These are phyloP conservation scores for Cinnamomum chago DNA, from an alignment of 164 flowering plant genomes.

Conservation along the genomic window DNA sequence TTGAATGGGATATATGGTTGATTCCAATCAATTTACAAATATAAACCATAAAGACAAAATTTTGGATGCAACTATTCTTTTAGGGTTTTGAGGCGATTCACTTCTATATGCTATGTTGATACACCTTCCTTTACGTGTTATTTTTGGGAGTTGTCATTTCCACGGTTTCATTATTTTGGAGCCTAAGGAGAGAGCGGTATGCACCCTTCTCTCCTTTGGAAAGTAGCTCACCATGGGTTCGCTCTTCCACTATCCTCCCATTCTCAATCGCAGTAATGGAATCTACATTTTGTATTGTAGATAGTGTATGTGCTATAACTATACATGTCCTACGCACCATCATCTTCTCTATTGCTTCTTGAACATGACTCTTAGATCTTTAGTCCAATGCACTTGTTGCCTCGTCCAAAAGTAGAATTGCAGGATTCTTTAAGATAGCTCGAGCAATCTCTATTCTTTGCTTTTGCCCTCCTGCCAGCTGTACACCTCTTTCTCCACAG, in stretches of 20 bases:
- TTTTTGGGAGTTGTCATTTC: neutral
- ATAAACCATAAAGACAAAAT: too few relatives aligned
- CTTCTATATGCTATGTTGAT: neutral
- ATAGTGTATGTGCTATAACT: slow-evolving; percentile 43
- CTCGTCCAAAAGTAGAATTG: slow-evolving; percentile 44
- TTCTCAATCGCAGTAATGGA: slow-evolving; percentile 38
- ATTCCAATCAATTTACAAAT: too few relatives aligned
- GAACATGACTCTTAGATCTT: slow-evolving; percentile 42
- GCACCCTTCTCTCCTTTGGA: slow-evolving; percentile 31
- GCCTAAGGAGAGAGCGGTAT: slow-evolving; percentile 21
- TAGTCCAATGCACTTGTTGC: slow-evolving; percentile 59
- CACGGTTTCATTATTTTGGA: neutral
- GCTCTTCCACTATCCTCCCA: slow-evolving; percentile 41
- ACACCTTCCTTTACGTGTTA: neutral
- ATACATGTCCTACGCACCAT: slow-evolving; percentile 48
- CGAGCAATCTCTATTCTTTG: slow-evolving; percentile 57
- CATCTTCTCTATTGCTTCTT: slow-evolving; percentile 47
- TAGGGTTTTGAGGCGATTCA: neutral
- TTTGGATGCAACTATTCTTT: too few relatives aligned
- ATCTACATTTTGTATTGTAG: slow-evolving; percentile 41
- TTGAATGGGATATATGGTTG: neutral
- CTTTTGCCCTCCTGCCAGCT: slow-evolving; percentile 58
- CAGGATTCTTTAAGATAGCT: slow-evolving; percentile 49
- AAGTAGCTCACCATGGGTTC: slow-evolving; percentile 33
- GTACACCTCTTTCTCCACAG: slow-evolving; percentile 58